Evolutionary conservation across 2,329 filamentous ascomycete species (phyloP), one percentile per base, ranked within the genome.

Genomic region (Diaporthe sp.): DNA sequence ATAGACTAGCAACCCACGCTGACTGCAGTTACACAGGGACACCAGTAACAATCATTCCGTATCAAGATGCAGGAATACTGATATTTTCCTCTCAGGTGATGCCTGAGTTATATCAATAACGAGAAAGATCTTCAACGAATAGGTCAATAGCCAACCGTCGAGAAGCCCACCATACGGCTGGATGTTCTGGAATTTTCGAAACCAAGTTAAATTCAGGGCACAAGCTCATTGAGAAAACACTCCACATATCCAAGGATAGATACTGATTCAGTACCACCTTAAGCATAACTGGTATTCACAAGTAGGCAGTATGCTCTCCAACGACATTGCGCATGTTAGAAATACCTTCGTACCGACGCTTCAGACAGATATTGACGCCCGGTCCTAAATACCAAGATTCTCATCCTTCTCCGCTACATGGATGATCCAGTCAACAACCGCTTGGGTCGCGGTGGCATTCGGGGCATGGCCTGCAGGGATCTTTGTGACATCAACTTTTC

Each of bases 361-460:
- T n/a, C 57, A 59, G 37, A 37, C 25, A 37, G 31, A 37, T 17
- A 34, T 34, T 37, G 34, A 25, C 25, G 22, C 17, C 58, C 22
- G 5, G 17, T n/a, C n/a, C 37, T 61, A 61, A 15, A 17, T 3
- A 19, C 25, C 37, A 6, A 28, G 25, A 31, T 22, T 22, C 25
- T 22, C 59, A 19, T 19, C 59, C 39, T 62, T 62, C 15, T 31
- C 15, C 44, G 59, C 37, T 28, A 62, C 37, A 22, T 62, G 39
- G 22, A 17, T 19, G 19, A 65, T 65, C 61, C 61, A 65, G 6
- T 65, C 61, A 49, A 65, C 61, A 65, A 65, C 25, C 3, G 42
- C 61, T n/a, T 65, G 25, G 10, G 42, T 31, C 10, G 39, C 39
- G 17, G 39, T 65, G 25, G 22, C n/a, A 22, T 46, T 65, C 28